Base-by-base conservation (phyloP, 1,139 yeast genomes). In the Nematodospora anomalae region DNA sequence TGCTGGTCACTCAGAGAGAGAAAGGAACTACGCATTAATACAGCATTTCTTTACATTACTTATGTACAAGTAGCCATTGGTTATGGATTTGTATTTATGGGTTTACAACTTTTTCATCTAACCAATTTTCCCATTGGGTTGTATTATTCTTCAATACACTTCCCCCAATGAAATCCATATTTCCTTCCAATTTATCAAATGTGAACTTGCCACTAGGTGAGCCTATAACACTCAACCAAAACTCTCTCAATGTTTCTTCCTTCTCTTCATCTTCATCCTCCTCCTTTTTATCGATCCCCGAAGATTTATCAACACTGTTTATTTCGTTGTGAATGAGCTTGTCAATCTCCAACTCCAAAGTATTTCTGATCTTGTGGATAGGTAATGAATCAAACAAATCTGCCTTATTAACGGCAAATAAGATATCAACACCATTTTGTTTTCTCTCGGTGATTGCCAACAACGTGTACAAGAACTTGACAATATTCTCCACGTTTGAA, bases 371-470 rank as follows among this genome's bases (percentile, higher is more conserved):
- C 51, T 83, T 80, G 36, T 61, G 55, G 6, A 80, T 70, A 13
- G 94, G 92, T 45, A 87, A 75, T 12, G 95, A 78, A 47, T 87
- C 87, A 63, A 92, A 92, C 33, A 82, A 74, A 52, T 92, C 97
- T 30, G 74, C 74, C 56, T 89, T 89, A 63, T 90, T 92, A 42
- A 90, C 79, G 20, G 90, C 94, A 47, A 90, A 64, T 40, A 86
- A 64, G 35, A 83, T 66, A 54, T 85, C 92, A 12, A 83, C 71
- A 2, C 94, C 94, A 45, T 66, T 74, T 13, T 80, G 78, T 38
- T 70, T 63, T 33, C 69, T 62, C 52, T 85, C 94, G 2, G 87
- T 78, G 16, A 71, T 53, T 14, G 73, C 62, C 30, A 83, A 61
- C 26, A 83, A 61, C 36, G 74, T 72, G 52, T 79, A 72, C 40